Conservation (phyloP, 768 basidiomycete species). For the Leucocoprinus leucothites region DNA sequence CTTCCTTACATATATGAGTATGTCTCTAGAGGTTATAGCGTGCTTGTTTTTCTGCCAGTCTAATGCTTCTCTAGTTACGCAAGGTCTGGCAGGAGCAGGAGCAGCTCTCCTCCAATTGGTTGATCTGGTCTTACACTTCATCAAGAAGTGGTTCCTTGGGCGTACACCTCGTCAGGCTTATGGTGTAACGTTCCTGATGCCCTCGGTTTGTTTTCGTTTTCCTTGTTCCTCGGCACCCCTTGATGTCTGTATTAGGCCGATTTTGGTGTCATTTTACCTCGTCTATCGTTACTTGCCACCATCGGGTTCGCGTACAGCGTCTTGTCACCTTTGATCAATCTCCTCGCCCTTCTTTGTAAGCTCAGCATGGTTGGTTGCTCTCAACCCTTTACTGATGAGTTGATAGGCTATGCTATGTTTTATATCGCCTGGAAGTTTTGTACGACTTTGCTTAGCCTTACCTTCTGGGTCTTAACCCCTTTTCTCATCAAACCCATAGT, state of each 20-base stretch:
- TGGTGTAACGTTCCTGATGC: conserved; percentile 54
- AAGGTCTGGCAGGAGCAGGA: conserved; percentile 51
- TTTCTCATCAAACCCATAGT: conserved; percentile 25
- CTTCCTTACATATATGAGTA: conserved; percentile 61
- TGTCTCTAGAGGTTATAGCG: conserved; percentile 9
- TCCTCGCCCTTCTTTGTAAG: conserved; percentile 55
- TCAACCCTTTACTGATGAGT: background rate
- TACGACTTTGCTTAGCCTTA: conserved; percentile 21
- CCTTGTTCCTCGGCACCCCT: background rate
- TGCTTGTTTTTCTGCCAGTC: background rate
- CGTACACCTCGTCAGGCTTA: conserved; percentile 67
- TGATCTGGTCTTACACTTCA: conserved; percentile 52
- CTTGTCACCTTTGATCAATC: conserved; percentile 63
- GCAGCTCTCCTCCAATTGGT: conserved; percentile 52
- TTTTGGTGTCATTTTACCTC: conserved; percentile 47
- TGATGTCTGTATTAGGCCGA: conserved; percentile 32
- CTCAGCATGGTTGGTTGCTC: background rate
- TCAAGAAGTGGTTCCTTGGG: conserved; percentile 63
- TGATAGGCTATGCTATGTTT: conserved; percentile 47
- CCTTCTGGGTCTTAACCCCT: background rate
- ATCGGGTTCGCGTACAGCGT: conserved; percentile 58
- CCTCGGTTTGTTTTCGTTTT: conserved; percentile 31
- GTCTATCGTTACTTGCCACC: conserved; percentile 49
- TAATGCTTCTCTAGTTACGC: conserved; percentile 33
- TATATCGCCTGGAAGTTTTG: conserved; percentile 60